Evolutionary conservation across 139 green algal species (phyloP).

Genomic region (Closterium sp.): DNA sequence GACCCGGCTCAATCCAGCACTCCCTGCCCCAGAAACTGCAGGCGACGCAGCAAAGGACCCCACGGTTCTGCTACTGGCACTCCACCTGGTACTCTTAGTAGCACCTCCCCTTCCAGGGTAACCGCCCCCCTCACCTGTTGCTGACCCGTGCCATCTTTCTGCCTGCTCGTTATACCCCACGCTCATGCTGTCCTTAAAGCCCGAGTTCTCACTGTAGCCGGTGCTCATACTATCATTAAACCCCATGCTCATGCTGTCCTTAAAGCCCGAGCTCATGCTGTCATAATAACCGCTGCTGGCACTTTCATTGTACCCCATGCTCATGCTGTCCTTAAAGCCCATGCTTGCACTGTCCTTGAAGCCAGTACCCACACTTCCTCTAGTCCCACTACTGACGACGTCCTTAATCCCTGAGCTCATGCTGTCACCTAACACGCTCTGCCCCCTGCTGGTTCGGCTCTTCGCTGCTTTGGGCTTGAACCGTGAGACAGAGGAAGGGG

Average conservation of each 20-base stretch:
- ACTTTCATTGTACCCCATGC: neutral
- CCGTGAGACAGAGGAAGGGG: neutral
- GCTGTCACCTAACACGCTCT: neutral
- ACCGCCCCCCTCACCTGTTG: no score
- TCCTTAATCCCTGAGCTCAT: neutral
- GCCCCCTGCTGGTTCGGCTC: neutral
- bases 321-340: neutral
- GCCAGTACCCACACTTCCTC: neutral
- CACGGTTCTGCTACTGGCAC: neutral
- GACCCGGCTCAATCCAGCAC: neutral
- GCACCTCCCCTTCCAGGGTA: neutral
- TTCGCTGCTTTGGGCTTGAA: neutral
- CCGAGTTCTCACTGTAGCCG: neutral
- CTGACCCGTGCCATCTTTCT: neutral
- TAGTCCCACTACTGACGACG: neutral
- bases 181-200: neutral
- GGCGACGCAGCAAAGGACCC: neutral
- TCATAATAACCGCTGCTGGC: neutral
- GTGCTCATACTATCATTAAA: neutral
- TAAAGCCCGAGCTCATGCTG: neutral
- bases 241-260: neutral
- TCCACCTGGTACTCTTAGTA: neutral
- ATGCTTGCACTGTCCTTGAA: neutral
- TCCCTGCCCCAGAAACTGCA: neutral
- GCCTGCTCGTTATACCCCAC: neutral